Base-by-base conservation (phyloP, 2,329 filamentous ascomycete species). In the Fusarium newnesense region DNA sequence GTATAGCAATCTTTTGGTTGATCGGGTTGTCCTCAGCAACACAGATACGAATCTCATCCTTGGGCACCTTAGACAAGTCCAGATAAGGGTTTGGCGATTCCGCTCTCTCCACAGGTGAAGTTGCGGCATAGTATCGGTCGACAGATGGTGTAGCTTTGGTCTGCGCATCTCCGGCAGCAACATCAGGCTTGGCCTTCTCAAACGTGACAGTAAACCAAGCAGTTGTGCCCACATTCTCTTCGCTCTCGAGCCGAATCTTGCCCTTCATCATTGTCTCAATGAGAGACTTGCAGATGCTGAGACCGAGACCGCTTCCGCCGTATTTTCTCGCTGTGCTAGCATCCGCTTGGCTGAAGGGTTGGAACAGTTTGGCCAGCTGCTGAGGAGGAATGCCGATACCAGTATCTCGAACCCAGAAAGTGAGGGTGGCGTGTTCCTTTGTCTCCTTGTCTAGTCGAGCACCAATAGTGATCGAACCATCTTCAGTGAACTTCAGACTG, bases 21-120 rank as follows among this genome's bases (percentile, higher is more conserved):
- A 98, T 97, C 7, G 92, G 90, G 75, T 98, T 98, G 83, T 98
- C 96, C 79, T 98, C 96, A 0, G 96, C 96, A 65, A 98, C 96
- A 81, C 95, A 97, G 36, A 98, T 92, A 37, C 94, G 92, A 36
- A 98, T 86, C 63, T 97, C 87, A 49, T 95, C 90, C 64, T 93
- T 91, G 13, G 93, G 90, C 11, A 98, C 88, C 64, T 87, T 87
- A 24, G 91, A 92, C 9, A 98, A 87, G 79, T 95, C 92, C 28
- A 91, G 83, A 66, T 88, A 87, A 7, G 87, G 84, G 59, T 85
- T 83, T 26, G 78, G 78, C 19, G 80, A 84, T 74, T 76, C 69
- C 7, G 81, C 78, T n/a, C 82, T 80, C 67, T 87, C 85, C n/a
- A 78, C 67, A 11, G 78, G 73, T 9, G 78, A 79, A 16, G 77